Evolutionary conservation across 768 basidiomycete genomes (phyloP).

Genomic region (Serendipita vermifera): DNA sequence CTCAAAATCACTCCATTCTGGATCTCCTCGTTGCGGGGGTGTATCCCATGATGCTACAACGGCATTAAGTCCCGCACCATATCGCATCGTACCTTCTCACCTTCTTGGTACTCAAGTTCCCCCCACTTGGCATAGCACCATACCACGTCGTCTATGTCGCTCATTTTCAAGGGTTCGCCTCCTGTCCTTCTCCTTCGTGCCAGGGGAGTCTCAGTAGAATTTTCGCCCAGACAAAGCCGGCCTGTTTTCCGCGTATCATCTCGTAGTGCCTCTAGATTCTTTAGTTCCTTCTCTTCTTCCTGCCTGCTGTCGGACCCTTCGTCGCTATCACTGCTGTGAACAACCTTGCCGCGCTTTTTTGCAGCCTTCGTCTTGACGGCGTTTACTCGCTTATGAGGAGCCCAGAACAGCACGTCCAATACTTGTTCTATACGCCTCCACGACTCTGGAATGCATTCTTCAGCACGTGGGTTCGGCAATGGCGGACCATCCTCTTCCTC

Average conservation of each 20-base stretch:
- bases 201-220: constrained; percentile 36
- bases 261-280: constrained; percentile 18
- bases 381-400: constrained; percentile 24
- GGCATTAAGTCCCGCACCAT: constrained; percentile 6
- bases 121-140: constrained; percentile 91
- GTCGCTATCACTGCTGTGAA: constrained; percentile 15
- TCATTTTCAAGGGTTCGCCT: constrained; percentile 29
- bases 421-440: constrained; percentile 94
- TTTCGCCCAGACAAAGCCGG: constrained; percentile 33
- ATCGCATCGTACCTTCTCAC: constrained; percentile 31
- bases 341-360: constrained; percentile 21
- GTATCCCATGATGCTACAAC: constrained; percentile 81
- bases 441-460: constrained; percentile 52
- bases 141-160: constrained; percentile 48
- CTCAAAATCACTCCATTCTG: constrained; percentile 49
- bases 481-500: constrained; percentile 28
- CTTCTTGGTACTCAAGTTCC: constrained; percentile 85
- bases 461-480: constrained; percentile 45
- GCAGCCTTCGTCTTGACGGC: constrained; percentile 18
- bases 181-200: constrained; percentile 33
- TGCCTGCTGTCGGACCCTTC: constrained; percentile 23
- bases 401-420: constrained; percentile 64
- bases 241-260: constrained; percentile 27
- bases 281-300: constrained; percentile 23
- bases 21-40: constrained; percentile 50